phyloP scores from a whole-genome alignment of 208 protist genomes.

The Leishmania major region DNA sequence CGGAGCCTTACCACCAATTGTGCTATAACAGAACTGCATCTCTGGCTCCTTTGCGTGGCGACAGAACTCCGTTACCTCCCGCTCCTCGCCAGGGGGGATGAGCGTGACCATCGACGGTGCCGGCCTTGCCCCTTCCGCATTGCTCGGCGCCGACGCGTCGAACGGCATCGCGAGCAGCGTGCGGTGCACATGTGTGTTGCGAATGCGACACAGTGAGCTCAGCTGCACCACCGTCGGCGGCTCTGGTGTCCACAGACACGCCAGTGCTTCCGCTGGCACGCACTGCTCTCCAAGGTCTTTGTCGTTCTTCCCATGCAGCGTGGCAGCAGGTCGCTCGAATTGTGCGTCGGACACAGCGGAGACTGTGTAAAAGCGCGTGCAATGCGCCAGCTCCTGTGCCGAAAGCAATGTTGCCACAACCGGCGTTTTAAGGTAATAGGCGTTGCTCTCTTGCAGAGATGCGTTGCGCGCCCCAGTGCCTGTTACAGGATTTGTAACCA shows the following conservation, averaged over 20 bases:
- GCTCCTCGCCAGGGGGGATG: slow-evolving; percentile 13
- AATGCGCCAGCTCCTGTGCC: slow-evolving; percentile 5
- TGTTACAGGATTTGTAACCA: slow-evolving; percentile 10
- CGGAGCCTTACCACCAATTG: not conserved
- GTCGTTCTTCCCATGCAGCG: not conserved
- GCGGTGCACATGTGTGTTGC: slow-evolving; percentile 18
- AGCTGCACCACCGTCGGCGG: slow-evolving; percentile 12
- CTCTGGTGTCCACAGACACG: slow-evolving; percentile 13
- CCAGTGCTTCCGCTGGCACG: not conserved
- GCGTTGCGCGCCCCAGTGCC: not conserved
- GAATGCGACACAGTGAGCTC: slow-evolving; percentile 19
- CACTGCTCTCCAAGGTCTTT: not conserved
- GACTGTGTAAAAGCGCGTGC: slow-evolving; percentile 29
- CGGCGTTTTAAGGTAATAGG: slow-evolving; percentile 25
- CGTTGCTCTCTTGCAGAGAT: slow-evolving; percentile 4
- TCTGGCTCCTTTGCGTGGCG: slow-evolving; percentile 24
- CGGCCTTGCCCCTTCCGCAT: not conserved
- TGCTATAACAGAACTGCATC: slow-evolving; percentile 35
- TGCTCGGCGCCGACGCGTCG: not conserved
- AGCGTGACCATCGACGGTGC: slow-evolving; percentile 18
- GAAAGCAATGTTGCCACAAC: slow-evolving; percentile 21
- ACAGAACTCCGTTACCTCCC: slow-evolving; percentile 18
- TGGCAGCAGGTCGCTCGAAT: not conserved
- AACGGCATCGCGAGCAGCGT: slow-evolving; percentile 16
- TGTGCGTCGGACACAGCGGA: not conserved